These are phyloP conservation scores for Paramecium primaurelia DNA, from an alignment of 73 alveolate species.

Conservation along the genomic window DNA sequence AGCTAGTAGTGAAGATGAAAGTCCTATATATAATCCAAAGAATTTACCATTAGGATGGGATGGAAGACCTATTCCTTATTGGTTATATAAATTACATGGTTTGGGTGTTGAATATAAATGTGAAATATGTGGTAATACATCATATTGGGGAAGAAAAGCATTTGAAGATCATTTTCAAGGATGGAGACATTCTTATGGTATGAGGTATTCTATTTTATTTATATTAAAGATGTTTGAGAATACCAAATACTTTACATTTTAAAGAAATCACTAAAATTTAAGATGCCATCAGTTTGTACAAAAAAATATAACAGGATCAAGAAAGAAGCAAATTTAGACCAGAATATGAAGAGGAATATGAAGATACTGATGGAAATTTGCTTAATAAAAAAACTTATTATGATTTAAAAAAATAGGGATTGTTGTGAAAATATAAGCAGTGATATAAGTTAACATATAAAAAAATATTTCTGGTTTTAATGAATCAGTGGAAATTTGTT, in stretches of 20 bases:
- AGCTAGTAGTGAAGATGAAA: neutral
- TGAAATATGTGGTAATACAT: constrained; percentile 99
- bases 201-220: constrained; percentile 81
- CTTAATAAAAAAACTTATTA: constrained; percentile 74
- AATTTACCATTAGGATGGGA: constrained; percentile 99
- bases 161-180: constrained; percentile 41
- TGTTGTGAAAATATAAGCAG: neutral
- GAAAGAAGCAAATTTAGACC: constrained; percentile 95
- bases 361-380: constrained; percentile 95
- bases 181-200: constrained; percentile 46
- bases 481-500: neutral
- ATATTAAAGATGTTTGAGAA: constrained; percentile 96
- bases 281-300: constrained; percentile 98
- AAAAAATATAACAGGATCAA: constrained; percentile 93
- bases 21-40: constrained; percentile 59
- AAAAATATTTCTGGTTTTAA: neutral
- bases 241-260: constrained; percentile 99
- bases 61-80: constrained; percentile 99
- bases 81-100: constrained; percentile 99
- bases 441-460: neutral
- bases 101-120: constrained; percentile 98
- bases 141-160: constrained; percentile 62
- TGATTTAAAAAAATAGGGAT: neutral
- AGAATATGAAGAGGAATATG: constrained; percentile 96
- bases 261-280: constrained; percentile 96